Percentiles rank a stretch among this genome's conserved stretches.
phyloP scores from a whole-genome alignment of 306 rosid genomes.

The Betula pendula region DNA sequence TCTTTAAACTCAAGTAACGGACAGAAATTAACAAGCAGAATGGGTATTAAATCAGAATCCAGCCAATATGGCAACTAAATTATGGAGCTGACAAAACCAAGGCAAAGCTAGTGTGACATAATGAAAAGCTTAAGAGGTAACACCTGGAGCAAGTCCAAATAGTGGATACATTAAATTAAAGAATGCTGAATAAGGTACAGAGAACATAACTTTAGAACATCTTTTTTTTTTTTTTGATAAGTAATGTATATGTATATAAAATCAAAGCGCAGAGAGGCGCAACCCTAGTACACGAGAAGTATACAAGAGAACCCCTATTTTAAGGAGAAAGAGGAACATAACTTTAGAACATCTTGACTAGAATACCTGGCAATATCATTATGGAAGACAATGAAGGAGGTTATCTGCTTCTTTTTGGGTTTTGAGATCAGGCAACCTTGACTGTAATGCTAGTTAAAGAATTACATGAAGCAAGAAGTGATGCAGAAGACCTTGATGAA shows the following conservation, averaged over 20 bases:
- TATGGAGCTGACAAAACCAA: neutral
- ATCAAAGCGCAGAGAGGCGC: too few species aligned
- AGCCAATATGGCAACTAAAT: slow-evolving; percentile 4
- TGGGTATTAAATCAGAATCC: slow-evolving; percentile 8
- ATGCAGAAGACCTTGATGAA: slow-evolving; percentile 42
- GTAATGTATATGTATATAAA: too few species aligned
- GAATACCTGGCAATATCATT: slow-evolving; percentile 34
- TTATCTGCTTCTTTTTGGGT: slow-evolving; percentile 37
- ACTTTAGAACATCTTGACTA: slow-evolving; percentile 43
- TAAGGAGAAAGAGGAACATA: too few species aligned
- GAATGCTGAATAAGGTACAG: neutral
- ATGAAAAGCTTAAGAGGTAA: neutral
- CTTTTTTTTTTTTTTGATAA: too few species aligned
- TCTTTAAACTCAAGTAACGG: neutral
- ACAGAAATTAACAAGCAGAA: slow-evolving; percentile 7
- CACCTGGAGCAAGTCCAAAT: neutral
- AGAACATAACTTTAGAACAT: slow-evolving; percentile 38
- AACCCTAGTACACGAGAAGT: too few species aligned
- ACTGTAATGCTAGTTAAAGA: slow-evolving; percentile 18
- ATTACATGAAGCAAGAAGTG: slow-evolving; percentile 47
- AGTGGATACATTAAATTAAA: neutral
- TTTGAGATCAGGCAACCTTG: slow-evolving; percentile 49
- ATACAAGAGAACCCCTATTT: too few species aligned
- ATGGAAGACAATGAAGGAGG: slow-evolving; percentile 41
- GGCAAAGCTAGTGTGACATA: neutral